Conservation (phyloP, 139 green algal genomes). For the Raphidocelis subcapitata region DNA sequence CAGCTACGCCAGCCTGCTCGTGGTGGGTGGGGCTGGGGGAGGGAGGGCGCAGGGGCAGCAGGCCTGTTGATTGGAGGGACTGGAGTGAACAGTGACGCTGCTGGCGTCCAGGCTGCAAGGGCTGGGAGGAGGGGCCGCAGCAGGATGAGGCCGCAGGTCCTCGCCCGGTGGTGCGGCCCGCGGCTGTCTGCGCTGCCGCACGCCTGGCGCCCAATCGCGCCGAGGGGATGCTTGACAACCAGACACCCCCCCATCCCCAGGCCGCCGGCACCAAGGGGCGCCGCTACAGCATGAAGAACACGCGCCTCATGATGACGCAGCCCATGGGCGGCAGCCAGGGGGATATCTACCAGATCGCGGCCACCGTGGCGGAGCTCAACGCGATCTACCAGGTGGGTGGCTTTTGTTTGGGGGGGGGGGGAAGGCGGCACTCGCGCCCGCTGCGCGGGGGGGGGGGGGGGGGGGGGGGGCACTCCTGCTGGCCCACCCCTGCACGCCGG, state of each 20-base stretch:
- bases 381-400: constrained; percentile 59
- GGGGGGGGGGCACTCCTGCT: background rate
- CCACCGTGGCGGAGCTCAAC: constrained; percentile 62
- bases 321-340: constrained; percentile 71
- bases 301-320: constrained; percentile 94
- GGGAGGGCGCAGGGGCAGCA: background rate
- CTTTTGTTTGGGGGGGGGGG: too few species aligned
- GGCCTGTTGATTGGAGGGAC: background rate
- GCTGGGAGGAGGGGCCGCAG: background rate
- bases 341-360: constrained; percentile 61
- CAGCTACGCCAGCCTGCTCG: constrained; percentile 70
- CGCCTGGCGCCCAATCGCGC: too few species aligned
- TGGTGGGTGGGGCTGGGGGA: constrained; percentile 44
- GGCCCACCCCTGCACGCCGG: too few species aligned
- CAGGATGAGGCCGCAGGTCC: background rate
- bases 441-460: background rate
- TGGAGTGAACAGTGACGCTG: background rate
- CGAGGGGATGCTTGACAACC: too few species aligned
- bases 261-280: constrained; percentile 87
- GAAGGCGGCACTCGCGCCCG: too few species aligned
- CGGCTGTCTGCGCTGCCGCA: background rate
- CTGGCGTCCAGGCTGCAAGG: constrained; percentile 7
- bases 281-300: constrained; percentile 88
- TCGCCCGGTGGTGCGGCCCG: background rate
- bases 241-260: constrained; percentile 20